Evolutionary conservation across 2,329 filamentous ascomycete species (phyloP), one percentile per base, ranked within the genome.

Genomic region (Torrubiellomyces zombiae): DNA sequence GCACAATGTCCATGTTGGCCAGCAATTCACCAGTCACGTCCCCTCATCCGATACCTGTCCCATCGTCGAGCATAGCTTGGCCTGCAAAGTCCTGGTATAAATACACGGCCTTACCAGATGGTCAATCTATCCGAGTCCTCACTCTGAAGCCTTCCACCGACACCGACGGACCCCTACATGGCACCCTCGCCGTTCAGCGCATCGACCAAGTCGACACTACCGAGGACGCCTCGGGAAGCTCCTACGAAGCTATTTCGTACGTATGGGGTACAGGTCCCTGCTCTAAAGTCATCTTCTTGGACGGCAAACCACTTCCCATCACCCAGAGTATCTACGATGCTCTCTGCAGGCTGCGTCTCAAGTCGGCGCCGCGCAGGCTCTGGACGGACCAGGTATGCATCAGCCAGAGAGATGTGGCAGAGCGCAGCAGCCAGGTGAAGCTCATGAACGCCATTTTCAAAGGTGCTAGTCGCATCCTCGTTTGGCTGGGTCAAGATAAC

Each of bases 311-410:
- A 6, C 33, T 51, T 7, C 27, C 39, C 12, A 28, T 50, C 8
- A 50, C 45, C 9, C 31, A 28, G 27, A 48, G 42, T 28, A 38
- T 50, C 15, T 31, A 40, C 13, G 44, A 39, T 18, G 48, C 47
- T 13, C 35, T 51, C 14, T 29, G 25, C 10, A 39, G 46, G 3
- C 26, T 50, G 29, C 36, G 48, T 22, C 34, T 36, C 19, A 21
- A 10, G 23, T 16, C 36, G 9, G 14, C 17, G 13, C 32, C 33
- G 16, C 39, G 47, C 3, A 33, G 47, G 16, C 35, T 55, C 6
- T 55, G 51, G 51, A 44, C 52, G 3, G 51, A 55, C 18, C 50
- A 54, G 33, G 36, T 55, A 20, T 55, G 51, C 33, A 53, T 55
- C 28, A 51, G 55, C 28, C 51, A 55, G 29, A 38, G 39, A 3